Percentiles rank a stretch among this genome's conserved stretches.
These are phyloP conservation scores for Rhodomyrtus tomentosa DNA, from an alignment of 345 rosid genomes.

Conservation along the genomic window DNA sequence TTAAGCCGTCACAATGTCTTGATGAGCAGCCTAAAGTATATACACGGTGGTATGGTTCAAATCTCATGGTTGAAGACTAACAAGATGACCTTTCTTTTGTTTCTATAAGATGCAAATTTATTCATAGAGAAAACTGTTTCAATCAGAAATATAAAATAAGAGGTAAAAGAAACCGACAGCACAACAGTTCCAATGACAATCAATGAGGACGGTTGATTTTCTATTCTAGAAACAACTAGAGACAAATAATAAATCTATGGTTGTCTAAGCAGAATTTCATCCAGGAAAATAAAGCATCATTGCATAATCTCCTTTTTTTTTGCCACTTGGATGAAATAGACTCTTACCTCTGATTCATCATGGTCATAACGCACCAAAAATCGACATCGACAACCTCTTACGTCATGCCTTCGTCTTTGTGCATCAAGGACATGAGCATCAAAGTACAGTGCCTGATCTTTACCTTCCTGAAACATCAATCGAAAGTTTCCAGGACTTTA, in stretches of 20 bases:
- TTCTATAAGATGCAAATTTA: not conserved
- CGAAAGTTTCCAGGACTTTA: not conserved
- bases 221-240: not conserved
- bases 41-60: not conserved
- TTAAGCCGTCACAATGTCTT: not conserved
- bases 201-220: not conserved
- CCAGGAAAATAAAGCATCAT: not conserved
- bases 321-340: not conserved
- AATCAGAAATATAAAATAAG: not conserved
- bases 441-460: constrained; percentile 95
- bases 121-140: not conserved
- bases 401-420: constrained; percentile 95
- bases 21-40: not conserved
- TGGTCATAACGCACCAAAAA: constrained; percentile 96
- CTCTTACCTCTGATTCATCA: constrained; percentile 81
- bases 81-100: not conserved
- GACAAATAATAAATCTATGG: not conserved
- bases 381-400: constrained; percentile 97
- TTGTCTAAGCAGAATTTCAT: not conserved
- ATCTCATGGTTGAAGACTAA: not conserved
- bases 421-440: constrained; percentile 98
- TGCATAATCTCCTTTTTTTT: not conserved
- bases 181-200: not conserved
- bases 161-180: not conserved
- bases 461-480: constrained; percentile 66